Evolutionary conservation across 2,329 filamentous ascomycete genomes (phyloP), one percentile per base, ranked within the genome.

Genomic region (Alternaria rosae): DNA sequence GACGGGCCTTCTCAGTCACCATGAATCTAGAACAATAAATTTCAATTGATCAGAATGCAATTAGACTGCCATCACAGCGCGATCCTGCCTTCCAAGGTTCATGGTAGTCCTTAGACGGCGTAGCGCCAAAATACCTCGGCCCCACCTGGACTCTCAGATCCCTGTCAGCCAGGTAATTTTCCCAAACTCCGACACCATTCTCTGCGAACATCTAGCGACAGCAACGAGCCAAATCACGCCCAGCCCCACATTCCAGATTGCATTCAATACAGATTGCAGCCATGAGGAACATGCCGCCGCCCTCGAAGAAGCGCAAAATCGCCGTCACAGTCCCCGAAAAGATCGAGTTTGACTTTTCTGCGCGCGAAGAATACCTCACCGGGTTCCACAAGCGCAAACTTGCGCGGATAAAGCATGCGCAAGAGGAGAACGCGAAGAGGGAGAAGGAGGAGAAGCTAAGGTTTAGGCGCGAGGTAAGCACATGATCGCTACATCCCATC

Each of bases 381-480:
- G 95, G 95, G 3, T 99, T 99, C 81, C 94, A 94, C 84, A 99
- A 98, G 85, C 91, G 95, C 79, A 98, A 97, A 80, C 82, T 92
- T 55, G 91, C 93, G 78, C 87, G 95, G 38, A 89, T 90, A 69
- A 96, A 97, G 82, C 85, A 90, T 79, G 94, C 94, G 2, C 91
- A 95, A 75, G 93, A 95, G 69, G 85, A 91, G 70, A 92, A 92
- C 4, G 89, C 88, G 47, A 91, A 92, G 79, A 89, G 87, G 76
- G 93, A 90, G 50, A 88, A 90, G 52, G 87, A 93, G 73, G 94
- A 97, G 78, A 92, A 86, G 76, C 86, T 94, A 59, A 83, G 86
- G 60, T 83, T 91, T 59, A 85, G 94, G 70, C 91, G 89, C 78
- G 90, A 93, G 87, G 94, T 94, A 83, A 26, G 82, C 54, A 28